These are phyloP conservation scores for Aspergillus haitiensis DNA, from an alignment of 495 filamentous ascomycete genomes.

Conservation along the genomic window DNA sequence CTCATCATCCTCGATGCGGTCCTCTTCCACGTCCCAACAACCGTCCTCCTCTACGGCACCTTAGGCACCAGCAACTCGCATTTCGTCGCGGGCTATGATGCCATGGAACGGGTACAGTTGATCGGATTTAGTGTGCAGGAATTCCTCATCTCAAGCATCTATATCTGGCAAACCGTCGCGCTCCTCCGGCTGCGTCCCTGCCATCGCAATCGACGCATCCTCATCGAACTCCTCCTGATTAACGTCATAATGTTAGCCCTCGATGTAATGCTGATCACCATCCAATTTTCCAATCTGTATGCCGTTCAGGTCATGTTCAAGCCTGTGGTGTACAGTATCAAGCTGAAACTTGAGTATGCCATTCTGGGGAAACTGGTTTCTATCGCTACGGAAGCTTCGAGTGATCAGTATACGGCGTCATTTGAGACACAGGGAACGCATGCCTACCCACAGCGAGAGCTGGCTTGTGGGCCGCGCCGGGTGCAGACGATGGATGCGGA, in stretches of 20 bases:
- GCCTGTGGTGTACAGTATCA: conserved; percentile 53
- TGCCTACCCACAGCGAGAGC: too few relatives aligned
- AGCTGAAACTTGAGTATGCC: conserved; percentile 55
- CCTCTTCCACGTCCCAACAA: conserved; percentile 42
- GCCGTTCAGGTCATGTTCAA: conserved; percentile 53
- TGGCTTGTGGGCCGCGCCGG: too few relatives aligned
- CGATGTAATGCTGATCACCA: conserved; percentile 46
- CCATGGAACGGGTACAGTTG: conserved; percentile 56
- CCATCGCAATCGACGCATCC: conserved; percentile 32
- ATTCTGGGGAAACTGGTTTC: conserved; percentile 50
- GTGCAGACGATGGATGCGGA: too few relatives aligned
- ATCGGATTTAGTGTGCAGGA: conserved; percentile 57
- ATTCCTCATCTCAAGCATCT: conserved; percentile 55
- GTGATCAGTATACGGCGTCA: neutral
- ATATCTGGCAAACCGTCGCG: conserved; percentile 51
- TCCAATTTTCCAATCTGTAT: conserved; percentile 49
- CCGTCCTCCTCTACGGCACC: conserved; percentile 45
- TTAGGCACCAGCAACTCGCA: conserved; percentile 15
- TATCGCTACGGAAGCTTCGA: conserved; percentile 23
- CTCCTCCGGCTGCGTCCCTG: conserved; percentile 43
- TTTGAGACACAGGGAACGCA: too few relatives aligned
- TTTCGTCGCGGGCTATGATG: conserved; percentile 43
- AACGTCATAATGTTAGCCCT: conserved; percentile 52
- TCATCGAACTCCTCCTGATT: conserved; percentile 46
- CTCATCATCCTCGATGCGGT: conserved; percentile 50